Conservation (phyloP, 257 asterid species). For the Jaltomata sinuosa region DNA sequence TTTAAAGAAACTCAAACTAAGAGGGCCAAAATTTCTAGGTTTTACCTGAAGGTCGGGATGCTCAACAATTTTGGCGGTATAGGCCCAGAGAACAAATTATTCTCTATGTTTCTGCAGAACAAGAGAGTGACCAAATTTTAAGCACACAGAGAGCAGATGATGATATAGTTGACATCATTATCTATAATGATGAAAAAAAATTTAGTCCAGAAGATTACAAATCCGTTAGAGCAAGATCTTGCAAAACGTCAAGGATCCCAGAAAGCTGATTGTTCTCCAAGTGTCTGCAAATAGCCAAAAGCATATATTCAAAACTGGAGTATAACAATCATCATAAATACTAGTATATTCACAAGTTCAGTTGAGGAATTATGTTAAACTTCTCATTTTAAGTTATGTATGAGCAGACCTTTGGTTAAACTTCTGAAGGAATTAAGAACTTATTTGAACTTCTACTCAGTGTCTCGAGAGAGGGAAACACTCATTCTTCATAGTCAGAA, state of each 20-base stretch:
- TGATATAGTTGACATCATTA: neutral
- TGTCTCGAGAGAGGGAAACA: neutral
- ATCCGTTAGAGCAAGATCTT: conserved; percentile 61
- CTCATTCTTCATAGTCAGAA: neutral
- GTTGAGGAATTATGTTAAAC: neutral
- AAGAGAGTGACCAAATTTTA: neutral
- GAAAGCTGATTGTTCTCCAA: conserved; percentile 78
- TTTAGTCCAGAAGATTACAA: conserved; percentile 39
- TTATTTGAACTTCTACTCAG: neutral
- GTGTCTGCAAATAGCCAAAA: conserved; percentile 42
- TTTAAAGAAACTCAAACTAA: neutral
- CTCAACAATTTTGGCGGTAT: conserved; percentile 52
- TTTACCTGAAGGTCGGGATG: conserved; percentile 79
- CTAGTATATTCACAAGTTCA: neutral
- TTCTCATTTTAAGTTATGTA: neutral
- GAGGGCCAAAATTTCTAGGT: neutral
- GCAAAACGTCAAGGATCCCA: conserved; percentile 81
- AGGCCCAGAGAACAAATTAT: conserved; percentile 91
- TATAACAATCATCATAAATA: neutral
- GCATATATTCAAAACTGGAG: neutral
- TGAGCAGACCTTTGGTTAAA: neutral
- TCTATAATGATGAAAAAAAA: neutral
- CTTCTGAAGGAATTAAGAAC: neutral
- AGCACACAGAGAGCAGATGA: neutral
- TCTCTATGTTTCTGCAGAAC: conserved; percentile 59